Evolutionary conservation across 2,329 filamentous ascomycete genomes (phyloP).

Genomic region (Penicillium expansum): DNA sequence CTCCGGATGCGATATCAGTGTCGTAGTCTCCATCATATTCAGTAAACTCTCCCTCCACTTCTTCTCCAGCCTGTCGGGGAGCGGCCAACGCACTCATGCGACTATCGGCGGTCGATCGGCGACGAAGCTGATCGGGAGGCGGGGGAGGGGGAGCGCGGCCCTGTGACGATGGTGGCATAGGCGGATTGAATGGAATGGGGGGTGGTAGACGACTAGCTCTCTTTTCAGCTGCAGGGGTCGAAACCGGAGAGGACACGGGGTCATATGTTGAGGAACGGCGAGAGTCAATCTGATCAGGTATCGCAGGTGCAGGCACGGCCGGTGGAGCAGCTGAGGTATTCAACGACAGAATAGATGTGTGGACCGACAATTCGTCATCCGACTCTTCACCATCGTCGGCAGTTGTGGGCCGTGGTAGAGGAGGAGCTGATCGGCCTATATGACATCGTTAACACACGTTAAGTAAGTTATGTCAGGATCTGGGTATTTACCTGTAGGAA

Average conservation of each 20-base stretch:
- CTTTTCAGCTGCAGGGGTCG: conserved; percentile 37
- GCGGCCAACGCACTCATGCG: conserved; percentile 43
- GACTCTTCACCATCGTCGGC: conserved; percentile 79
- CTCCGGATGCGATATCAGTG: conserved; percentile 91
- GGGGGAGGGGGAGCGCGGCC: conserved; percentile 67
- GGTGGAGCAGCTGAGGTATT: conserved; percentile 46
- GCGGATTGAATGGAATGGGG: conserved; percentile 39
- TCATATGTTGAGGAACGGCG: conserved; percentile 39
- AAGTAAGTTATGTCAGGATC: not conserved
- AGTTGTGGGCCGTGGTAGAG: conserved; percentile 57
- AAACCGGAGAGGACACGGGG: conserved; percentile 43
- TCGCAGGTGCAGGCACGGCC: conserved; percentile 47
- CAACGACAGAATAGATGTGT: conserved; percentile 45
- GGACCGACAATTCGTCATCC: conserved; percentile 75
- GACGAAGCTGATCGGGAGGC: conserved; percentile 50
- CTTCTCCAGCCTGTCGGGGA: conserved; percentile 51
- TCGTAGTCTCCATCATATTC: conserved; percentile 98
- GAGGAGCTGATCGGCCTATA: conserved; percentile 62
- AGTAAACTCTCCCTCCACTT: conserved; percentile 75
- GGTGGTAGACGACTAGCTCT: conserved; percentile 46
- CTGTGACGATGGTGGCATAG: conserved; percentile 46
- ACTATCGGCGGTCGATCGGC: conserved; percentile 60
- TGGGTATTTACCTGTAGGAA: conserved; percentile 57
- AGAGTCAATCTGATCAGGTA: conserved; percentile 41
- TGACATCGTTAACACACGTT: conserved; percentile 25